A percentile compares a stretch with the other conserved stretches of the same genome.
These are phyloP conservation scores for Arthrobotrys entomopaga DNA, from an alignment of 2,329 filamentous ascomycete species.

Conservation along the genomic window DNA sequence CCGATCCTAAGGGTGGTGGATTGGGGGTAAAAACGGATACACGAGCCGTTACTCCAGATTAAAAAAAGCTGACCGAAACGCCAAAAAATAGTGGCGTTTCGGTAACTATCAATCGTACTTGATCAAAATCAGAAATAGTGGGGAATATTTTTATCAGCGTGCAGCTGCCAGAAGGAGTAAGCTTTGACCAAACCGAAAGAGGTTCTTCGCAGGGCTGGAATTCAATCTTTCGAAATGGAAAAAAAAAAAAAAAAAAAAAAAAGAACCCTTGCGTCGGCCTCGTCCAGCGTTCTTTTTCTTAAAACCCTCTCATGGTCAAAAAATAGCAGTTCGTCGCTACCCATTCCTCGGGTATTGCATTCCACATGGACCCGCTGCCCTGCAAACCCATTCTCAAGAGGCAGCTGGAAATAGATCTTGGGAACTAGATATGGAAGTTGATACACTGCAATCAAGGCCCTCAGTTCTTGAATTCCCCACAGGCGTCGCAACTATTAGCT, in stretches of 20 bases:
- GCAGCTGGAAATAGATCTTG: conserved; percentile 35
- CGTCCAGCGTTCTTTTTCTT: too few species aligned
- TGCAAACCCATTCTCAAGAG: conserved; percentile 33
- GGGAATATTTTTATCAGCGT: conserved; percentile 38
- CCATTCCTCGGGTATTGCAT: conserved; percentile 52
- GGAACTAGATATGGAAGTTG: conserved; percentile 49
- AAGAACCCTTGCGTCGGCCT: background rate
- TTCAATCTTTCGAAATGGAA: conserved; percentile 20
- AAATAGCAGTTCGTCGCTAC: conserved; percentile 44
- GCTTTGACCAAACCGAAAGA: conserved; percentile 33
- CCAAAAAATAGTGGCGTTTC: background rate
- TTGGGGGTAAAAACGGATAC: conserved; percentile 31
- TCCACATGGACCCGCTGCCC: conserved; percentile 41
- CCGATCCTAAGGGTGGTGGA: conserved; percentile 18
- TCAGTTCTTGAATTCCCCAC: background rate
- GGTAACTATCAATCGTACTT: background rate
- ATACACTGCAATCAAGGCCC: background rate
- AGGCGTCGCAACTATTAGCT: background rate
- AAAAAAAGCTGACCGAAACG: background rate
- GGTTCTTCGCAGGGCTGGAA: background rate
- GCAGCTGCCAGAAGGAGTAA: conserved; percentile 51
- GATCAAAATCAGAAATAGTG: conserved; percentile 5
- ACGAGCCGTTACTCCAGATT: conserved; percentile 48
- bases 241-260: conserved; percentile 23
- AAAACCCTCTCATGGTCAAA: background rate